These are phyloP conservation scores for Sphagnum fallax DNA, from an alignment of 228 moss, liverwort and hornwort genomes.

Conservation along the genomic window DNA sequence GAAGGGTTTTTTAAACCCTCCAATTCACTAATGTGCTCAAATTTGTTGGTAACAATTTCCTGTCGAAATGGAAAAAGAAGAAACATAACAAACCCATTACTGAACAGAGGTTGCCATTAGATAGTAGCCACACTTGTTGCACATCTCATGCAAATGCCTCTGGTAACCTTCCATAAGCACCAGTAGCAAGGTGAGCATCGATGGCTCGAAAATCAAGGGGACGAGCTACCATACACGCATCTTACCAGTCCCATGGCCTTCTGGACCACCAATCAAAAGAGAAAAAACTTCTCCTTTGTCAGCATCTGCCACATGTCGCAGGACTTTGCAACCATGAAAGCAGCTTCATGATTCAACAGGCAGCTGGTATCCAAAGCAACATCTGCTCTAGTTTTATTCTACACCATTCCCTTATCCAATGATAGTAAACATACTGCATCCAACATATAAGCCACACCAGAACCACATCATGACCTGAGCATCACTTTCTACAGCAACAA, in stretches of 20 bases:
- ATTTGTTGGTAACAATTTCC: no score
- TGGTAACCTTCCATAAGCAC: conserved; percentile 83
- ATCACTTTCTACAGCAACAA: conserved; percentile 91
- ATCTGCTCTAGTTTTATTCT: no score
- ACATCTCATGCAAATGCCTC: conserved; percentile 91
- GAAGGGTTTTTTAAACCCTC: no score
- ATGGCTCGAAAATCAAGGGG: conserved; percentile 98
- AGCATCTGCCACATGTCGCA: conserved; percentile 83
- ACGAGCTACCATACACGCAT: conserved; percentile 71
- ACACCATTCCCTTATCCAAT: no score
- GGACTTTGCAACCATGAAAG: conserved; percentile 71
- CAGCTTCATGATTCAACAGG: neutral
- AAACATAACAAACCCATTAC: no score
- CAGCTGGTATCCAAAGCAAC: no score
- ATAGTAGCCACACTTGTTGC: conserved; percentile 54
- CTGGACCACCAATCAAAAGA: conserved; percentile 61
- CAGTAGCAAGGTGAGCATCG: conserved; percentile 90
- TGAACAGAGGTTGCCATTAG: neutral
- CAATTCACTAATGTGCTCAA: no score
- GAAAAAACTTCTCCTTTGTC: conserved; percentile 75
- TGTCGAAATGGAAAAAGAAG: no score
- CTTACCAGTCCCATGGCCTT: conserved; percentile 74
- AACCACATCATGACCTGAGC: conserved; percentile 52
- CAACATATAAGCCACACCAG: no score
- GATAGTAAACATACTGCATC: no score